A percentile compares a stretch with the other conserved stretches of the same genome.
Evolutionary conservation across 1,284 basidiomycete species (phyloP).

Genomic region (Uromyces viciae-fabae): DNA sequence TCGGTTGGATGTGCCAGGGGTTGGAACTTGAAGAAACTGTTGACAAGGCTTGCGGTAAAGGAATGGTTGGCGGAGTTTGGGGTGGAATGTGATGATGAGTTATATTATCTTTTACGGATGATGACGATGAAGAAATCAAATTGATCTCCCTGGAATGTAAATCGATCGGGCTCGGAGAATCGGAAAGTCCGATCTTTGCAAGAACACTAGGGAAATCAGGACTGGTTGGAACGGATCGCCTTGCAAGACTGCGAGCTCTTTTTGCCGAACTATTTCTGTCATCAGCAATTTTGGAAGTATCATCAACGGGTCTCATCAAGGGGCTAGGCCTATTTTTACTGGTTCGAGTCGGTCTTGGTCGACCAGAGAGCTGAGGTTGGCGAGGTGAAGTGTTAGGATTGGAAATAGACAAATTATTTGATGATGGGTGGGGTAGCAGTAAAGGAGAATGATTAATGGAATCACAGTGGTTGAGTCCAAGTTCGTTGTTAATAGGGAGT

Average conservation of each 20-base stretch:
- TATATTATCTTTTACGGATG: constrained; percentile 1
- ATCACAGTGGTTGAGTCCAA: not conserved
- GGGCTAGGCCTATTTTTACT: constrained; percentile 29
- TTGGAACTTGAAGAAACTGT: not conserved
- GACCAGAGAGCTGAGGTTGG: constrained; percentile 2
- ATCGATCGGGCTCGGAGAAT: constrained; percentile 77
- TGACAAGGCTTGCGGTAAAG: not conserved
- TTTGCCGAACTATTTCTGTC: constrained; percentile 59
- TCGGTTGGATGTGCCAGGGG: constrained; percentile 5
- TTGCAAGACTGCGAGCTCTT: constrained; percentile 53
- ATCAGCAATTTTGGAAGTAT: constrained; percentile 46
- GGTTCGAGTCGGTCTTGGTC: constrained; percentile 15
- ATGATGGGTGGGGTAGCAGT: not conserved
- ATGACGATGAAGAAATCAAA: constrained; percentile 5
- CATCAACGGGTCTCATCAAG: constrained; percentile 16
- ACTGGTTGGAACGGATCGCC: constrained; percentile 44
- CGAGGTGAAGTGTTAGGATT: not conserved
- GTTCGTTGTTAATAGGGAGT: not conserved
- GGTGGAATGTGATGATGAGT: not conserved
- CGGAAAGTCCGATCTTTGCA: constrained; percentile 48
- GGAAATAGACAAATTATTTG: not conserved
- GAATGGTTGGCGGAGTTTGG: not conserved
- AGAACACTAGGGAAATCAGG: constrained; percentile 13
- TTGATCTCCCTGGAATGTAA: constrained; percentile 16
- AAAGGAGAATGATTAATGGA: not conserved